Conservation (phyloP, 768 basidiomycete species). For the Tricholomella constricta region DNA sequence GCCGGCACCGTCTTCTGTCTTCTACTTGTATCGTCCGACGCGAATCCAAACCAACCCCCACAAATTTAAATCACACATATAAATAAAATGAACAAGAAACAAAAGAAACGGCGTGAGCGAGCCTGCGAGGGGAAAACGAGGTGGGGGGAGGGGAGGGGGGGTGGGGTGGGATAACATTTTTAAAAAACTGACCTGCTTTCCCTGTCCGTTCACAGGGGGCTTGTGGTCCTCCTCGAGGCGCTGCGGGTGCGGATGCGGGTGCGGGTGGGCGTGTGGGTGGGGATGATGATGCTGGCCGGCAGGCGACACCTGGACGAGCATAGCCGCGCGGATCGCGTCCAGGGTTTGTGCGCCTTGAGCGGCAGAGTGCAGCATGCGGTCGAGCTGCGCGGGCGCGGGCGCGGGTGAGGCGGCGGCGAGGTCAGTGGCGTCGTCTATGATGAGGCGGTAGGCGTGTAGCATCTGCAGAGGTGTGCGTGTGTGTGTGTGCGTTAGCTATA, state of each 20-base stretch:
- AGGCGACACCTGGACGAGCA: neutral
- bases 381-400: slow-evolving; percentile 24
- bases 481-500: neutral
- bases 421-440: slow-evolving; percentile 30
- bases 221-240: slow-evolving; percentile 7
- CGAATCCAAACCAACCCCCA: no score
- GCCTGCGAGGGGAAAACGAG: neutral
- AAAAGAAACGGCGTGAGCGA: neutral
- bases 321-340: slow-evolving; percentile 31
- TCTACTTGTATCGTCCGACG: slow-evolving; percentile 1
- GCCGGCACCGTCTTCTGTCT: slow-evolving; percentile 7
- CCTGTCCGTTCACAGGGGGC: neutral
- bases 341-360: slow-evolving; percentile 46
- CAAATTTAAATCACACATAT: no score
- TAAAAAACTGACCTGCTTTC: slow-evolving; percentile 11
- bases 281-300: neutral
- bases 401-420: neutral
- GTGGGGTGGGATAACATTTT: no score
- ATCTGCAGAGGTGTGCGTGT: slow-evolving; percentile 16
- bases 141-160: no score
- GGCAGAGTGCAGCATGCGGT: slow-evolving; percentile 46
- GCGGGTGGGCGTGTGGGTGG: no score
- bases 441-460: slow-evolving; percentile 29
- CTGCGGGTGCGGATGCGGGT: no score
- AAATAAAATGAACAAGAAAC: neutral